Base-by-base conservation (phyloP, 2,329 filamentous ascomycete genomes). In the Alternaria metachromatica region DNA sequence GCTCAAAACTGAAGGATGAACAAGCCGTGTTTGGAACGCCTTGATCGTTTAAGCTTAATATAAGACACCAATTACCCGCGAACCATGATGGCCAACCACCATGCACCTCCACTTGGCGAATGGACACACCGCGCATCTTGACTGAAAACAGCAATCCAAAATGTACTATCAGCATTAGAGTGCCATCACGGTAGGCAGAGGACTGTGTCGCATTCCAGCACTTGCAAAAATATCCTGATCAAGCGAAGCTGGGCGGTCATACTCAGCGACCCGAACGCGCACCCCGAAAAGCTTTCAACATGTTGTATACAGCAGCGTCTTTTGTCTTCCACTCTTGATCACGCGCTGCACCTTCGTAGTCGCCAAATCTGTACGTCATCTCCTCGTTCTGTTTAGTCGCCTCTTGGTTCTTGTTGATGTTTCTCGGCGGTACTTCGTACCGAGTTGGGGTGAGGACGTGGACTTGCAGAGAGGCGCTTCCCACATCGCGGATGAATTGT, bases 361-460 rank as follows among this genome's bases (percentile, higher is more conserved):
- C 8, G 6, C 33, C 56, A 6, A 44, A 20, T 2, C 0, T 26
- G 13, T 37, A 59, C 15, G 1, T 15, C 8, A 33, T 6, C 9
- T 25, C 28, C 18, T 26, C 13, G 8, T 59, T 23, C 7, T 5
- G 11, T 28, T 26, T 23, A 6, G 5, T 37, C 9, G 37, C 49
- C 9, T 54, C 48, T 15, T 54, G 37, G 12, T 48, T 48, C 9
- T n/a, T 15, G 4, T 49, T 20, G 20, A 5, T 25, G 13, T 26
- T 9, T 13, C 13, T 18, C 12, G 21, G 21, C 21, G 50, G 43
- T n/a, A 21, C 50, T 25, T 60, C 5, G 30, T 67, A 67, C 20
- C 46, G 51, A 11, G 64, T 62, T 18, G 62, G 58, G 15, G 49
- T 55, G 8, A 67, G 56, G 6, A 62, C 21, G 51, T 65, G 62